Conservation (phyloP, 257 asterid genomes). For the Nicotiana obtusifolia region DNA sequence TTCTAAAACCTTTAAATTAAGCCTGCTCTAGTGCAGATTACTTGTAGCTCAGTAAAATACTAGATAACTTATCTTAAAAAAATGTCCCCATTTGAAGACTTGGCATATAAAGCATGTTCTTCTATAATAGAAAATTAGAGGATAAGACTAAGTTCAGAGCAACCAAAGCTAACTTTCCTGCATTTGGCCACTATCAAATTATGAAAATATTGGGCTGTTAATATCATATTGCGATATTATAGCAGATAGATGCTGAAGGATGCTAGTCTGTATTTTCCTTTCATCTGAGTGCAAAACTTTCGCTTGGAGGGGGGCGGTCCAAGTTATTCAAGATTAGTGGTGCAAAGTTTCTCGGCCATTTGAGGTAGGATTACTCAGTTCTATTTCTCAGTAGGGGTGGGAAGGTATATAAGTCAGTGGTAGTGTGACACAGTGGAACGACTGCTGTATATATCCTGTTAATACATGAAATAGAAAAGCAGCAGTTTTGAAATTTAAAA, state of each 20-base stretch:
- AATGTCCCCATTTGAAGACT: background rate
- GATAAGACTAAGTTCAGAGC: conserved; percentile 1
- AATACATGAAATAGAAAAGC: background rate
- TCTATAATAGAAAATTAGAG: background rate
- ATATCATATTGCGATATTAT: background rate
- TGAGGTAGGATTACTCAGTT: conserved; percentile 11
- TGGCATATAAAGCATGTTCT: background rate
- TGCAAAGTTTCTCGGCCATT: conserved; percentile 9
- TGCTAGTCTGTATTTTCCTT: background rate
- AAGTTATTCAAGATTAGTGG: conserved; percentile 5
- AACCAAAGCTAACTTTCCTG: background rate
- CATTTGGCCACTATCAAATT: background rate
- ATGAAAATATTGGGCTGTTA: background rate
- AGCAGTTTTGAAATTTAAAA: background rate
- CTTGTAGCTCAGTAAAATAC: background rate
- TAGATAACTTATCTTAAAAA: background rate
- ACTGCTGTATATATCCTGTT: background rate
- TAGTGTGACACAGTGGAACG: background rate
- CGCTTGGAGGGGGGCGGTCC: background rate
- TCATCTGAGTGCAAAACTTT: background rate
- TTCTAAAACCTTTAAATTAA: background rate
- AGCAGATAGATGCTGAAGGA: background rate
- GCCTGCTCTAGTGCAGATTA: background rate
- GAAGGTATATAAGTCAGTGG: background rate
- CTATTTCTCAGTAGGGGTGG: background rate